phyloP scores from a whole-genome alignment of 495 filamentous ascomycete species.

The Cudoniella acicularis region DNA sequence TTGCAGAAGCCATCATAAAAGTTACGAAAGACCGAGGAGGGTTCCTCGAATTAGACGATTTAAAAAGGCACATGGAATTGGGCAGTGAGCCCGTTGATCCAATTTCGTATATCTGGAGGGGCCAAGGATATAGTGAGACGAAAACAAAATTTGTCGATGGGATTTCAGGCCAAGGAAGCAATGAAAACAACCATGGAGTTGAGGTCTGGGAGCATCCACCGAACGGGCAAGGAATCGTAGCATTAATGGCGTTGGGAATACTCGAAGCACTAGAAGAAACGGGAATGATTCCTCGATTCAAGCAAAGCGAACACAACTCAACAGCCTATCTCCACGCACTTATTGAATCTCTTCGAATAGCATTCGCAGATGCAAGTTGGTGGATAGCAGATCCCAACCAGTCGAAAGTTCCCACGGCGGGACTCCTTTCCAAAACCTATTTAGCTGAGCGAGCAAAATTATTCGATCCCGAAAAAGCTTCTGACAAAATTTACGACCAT shows the following conservation, averaged over 20 bases:
- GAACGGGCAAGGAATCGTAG: slow-evolving; percentile 96
- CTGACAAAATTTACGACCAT: slow-evolving; percentile 51
- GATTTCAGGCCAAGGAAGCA: slow-evolving; percentile 38
- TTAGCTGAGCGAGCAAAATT: slow-evolving; percentile 65
- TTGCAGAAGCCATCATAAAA: slow-evolving; percentile 76
- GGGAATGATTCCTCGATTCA: slow-evolving; percentile 68
- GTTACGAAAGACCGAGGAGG: slow-evolving; percentile 75
- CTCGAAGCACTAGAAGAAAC: slow-evolving; percentile 75
- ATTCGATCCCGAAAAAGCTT: slow-evolving; percentile 58
- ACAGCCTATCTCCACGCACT: slow-evolving; percentile 81
- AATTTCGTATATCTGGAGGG: slow-evolving; percentile 74
- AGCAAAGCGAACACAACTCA: slow-evolving; percentile 67
- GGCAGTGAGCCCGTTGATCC: slow-evolving; percentile 78
- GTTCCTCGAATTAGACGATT: slow-evolving; percentile 72
- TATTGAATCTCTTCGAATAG: slow-evolving; percentile 86
- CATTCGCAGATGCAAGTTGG: slow-evolving; percentile 88
- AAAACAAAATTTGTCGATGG: slow-evolving; percentile 37
- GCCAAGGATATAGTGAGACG: slow-evolving; percentile 54
- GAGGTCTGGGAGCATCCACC: slow-evolving; percentile 96
- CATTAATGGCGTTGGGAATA: slow-evolving; percentile 89
- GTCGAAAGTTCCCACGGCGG: slow-evolving; percentile 57
- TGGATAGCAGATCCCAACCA: slow-evolving; percentile 82
- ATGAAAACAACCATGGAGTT: slow-evolving; percentile 53
- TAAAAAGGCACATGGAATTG: slow-evolving; percentile 66
- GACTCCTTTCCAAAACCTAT: slow-evolving; percentile 58